Evolutionary conservation across 106 monocot species (phyloP).

Genomic region (Platanthera zijinensis): DNA sequence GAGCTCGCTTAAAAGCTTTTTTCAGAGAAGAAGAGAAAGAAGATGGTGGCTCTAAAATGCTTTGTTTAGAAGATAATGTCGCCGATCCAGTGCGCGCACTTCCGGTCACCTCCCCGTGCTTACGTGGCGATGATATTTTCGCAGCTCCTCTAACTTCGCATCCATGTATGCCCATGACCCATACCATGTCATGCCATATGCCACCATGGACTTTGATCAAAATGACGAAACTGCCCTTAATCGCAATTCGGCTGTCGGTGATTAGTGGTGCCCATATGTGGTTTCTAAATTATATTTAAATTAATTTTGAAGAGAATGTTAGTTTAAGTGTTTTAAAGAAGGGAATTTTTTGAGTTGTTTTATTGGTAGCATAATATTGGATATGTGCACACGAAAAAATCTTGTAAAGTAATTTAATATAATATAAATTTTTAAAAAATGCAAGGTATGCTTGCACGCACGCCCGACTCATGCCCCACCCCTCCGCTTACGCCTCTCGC

Average conservation of each 20-base stretch:
- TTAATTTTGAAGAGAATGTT: too few species aligned
- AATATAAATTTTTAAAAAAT: too few species aligned
- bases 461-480: too few species aligned
- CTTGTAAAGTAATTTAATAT: too few species aligned
- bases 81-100: not conserved
- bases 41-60: not conserved
- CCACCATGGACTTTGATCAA: not conserved
- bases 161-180: not conserved
- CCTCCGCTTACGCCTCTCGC: too few species aligned
- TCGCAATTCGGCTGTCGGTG: not conserved
- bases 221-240: conserved; percentile 1
- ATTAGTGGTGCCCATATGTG: too few species aligned
- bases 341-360: too few species aligned
- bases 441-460: too few species aligned
- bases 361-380: too few species aligned
- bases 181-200: not conserved
- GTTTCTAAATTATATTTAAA: too few species aligned
- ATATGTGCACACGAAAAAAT: too few species aligned
- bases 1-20: not conserved
- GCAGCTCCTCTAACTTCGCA: not conserved
- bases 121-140: conserved; percentile 12
- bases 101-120: not conserved
- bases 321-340: too few species aligned
- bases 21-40: not conserved
- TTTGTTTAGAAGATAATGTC: not conserved